These are phyloP conservation scores for Clavulina sp. DNA, from an alignment of 768 basidiomycete genomes.

Conservation along the genomic window DNA sequence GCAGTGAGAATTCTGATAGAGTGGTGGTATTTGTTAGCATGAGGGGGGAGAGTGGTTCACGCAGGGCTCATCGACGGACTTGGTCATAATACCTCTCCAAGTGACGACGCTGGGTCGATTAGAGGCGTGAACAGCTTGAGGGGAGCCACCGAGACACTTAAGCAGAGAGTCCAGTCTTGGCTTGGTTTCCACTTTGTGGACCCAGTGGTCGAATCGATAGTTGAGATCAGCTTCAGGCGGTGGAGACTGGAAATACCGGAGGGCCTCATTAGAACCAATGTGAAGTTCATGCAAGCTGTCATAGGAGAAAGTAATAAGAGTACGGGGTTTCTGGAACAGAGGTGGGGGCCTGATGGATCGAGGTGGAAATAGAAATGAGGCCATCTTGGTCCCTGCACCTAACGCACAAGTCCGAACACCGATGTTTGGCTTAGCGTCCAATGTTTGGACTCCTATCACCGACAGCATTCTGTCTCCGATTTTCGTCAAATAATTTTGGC, in stretches of 20 bases:
- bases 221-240: constrained; percentile 46
- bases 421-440: no score
- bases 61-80: no score
- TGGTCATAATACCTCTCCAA: constrained; percentile 80
- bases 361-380: no score
- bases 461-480: no score
- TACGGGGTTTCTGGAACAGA: constrained; percentile 3
- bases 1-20: constrained; percentile 58
- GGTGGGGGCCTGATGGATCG: no score
- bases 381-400: no score
- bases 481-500: no score
- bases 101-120: constrained; percentile 18
- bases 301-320: constrained; percentile 10
- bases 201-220: constrained; percentile 60
- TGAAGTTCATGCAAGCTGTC: constrained; percentile 27
- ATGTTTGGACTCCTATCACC: no score
- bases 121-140: constrained; percentile 22
- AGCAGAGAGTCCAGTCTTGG: constrained; percentile 55
- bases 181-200: constrained; percentile 41
- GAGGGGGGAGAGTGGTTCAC: constrained; percentile 15
- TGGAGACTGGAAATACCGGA: constrained; percentile 55
- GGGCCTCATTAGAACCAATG: constrained; percentile 42
- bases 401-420: no score
- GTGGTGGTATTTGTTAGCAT: neutral
- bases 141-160: constrained; percentile 32